Conservation (phyloP, 73 alveolate species). For the Uronychia setigera region DNA sequence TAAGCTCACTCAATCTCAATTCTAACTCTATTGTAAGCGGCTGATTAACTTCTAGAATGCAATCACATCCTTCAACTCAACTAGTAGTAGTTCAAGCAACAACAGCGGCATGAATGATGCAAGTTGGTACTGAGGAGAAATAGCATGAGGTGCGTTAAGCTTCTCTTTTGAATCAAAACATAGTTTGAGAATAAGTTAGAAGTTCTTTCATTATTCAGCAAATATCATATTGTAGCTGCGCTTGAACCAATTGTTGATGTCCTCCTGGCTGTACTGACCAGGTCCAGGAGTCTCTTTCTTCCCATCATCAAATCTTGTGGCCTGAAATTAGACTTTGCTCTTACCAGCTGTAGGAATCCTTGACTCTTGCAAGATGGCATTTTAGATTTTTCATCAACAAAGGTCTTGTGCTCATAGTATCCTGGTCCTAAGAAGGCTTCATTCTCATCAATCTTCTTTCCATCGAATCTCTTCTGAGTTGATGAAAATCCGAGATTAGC, state of each 20-base stretch:
- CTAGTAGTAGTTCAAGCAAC: no score
- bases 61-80: no score
- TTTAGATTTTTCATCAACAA: slow-evolving; percentile 14
- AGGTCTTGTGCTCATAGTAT: slow-evolving; percentile 49
- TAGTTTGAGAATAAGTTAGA: not conserved
- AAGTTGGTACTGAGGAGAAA: no score
- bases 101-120: no score
- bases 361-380: slow-evolving; percentile 21
- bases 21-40: no score
- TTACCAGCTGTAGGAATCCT: slow-evolving; percentile 17
- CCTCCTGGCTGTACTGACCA: slow-evolving; percentile 43
- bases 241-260: slow-evolving; percentile 49
- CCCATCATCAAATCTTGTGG: not conserved
- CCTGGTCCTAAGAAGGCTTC: slow-evolving; percentile 62
- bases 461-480: slow-evolving; percentile 40
- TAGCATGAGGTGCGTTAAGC: no score
- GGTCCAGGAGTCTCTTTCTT: slow-evolving; percentile 50
- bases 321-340: slow-evolving; percentile 27
- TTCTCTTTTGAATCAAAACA: no score
- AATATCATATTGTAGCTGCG: slow-evolving; percentile 57
- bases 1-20: no score
- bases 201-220: slow-evolving; percentile 36
- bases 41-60: no score
- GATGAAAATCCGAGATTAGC: slow-evolving; percentile 42
- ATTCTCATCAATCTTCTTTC: slow-evolving; percentile 35